These are phyloP conservation scores for Backusella tuberculispora DNA, from an alignment of 192 early-diverging fungal genomes.

Conservation along the genomic window DNA sequence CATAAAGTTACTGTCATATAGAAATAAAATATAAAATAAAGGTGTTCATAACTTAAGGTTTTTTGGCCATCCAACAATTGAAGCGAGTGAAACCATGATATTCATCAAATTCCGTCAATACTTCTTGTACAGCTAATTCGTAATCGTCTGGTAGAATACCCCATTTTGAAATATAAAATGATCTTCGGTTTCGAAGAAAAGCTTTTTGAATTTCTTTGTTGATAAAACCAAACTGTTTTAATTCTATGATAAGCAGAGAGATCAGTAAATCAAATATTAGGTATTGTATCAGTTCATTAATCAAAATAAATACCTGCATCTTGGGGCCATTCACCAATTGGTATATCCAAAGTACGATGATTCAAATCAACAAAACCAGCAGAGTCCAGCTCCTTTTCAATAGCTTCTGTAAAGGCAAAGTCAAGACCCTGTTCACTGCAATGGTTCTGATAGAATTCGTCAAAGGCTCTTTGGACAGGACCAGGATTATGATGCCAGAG, in stretches of 20 bases:
- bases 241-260: conserved; percentile 25
- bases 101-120: conserved; percentile 43
- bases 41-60: conserved; percentile 14
- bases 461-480: conserved; percentile 36
- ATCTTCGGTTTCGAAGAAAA: conserved; percentile 31
- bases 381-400: conserved; percentile 17
- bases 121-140: conserved; percentile 38
- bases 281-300: not conserved
- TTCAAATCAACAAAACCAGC: conserved; percentile 30
- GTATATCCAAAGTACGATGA: conserved; percentile 38
- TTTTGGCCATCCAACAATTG: conserved; percentile 36
- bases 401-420: conserved; percentile 12
- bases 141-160: conserved; percentile 36
- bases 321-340: conserved; percentile 44
- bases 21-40: not conserved
- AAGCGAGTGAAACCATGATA: conserved; percentile 39
- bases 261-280: not conserved
- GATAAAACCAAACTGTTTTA: conserved; percentile 48
- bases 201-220: conserved; percentile 41
- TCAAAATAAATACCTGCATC: conserved; percentile 30
- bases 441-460: conserved; percentile 23
- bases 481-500: conserved; percentile 43
- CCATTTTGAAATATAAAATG: conserved; percentile 36
- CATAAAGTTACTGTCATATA: conserved; percentile 13
- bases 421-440: conserved; percentile 31